Percentiles rank a stretch among this genome's conserved stretches.
Conservation (phyloP, 257 asterid species). For the Solanum boliviense region DNA sequence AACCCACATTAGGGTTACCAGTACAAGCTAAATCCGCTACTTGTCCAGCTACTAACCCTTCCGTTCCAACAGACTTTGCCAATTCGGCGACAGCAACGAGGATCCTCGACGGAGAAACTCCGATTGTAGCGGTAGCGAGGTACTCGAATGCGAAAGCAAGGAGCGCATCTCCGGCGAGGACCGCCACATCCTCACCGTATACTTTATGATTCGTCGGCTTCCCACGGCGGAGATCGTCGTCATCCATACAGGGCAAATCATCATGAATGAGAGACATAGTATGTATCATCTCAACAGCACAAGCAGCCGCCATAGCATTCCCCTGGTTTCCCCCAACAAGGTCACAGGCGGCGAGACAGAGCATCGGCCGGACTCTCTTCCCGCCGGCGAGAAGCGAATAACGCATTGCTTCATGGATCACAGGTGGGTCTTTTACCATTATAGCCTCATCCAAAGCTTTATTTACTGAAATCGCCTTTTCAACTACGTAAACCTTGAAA, state of each 20-base stretch:
- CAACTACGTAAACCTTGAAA: constrained; percentile 37
- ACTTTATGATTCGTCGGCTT: constrained; percentile 61
- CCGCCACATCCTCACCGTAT: constrained; percentile 68
- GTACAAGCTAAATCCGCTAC: constrained; percentile 47
- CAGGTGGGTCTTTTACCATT: constrained; percentile 32
- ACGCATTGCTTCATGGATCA: constrained; percentile 66
- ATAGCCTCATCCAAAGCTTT: constrained; percentile 48
- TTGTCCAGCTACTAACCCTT: constrained; percentile 83
- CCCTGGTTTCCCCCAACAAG: constrained; percentile 58
- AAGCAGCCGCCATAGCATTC: constrained; percentile 61
- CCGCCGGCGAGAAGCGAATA: constrained; percentile 69
- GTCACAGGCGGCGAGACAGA: constrained; percentile 76
- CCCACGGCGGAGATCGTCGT: constrained; percentile 75
- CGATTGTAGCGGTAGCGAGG: constrained; percentile 14
- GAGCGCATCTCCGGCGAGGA: constrained; percentile 65
- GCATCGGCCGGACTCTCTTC: constrained; percentile 62
- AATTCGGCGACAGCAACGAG: constrained; percentile 35
- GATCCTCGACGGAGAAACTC: constrained; percentile 9
- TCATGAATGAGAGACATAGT: constrained; percentile 70
- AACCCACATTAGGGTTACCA: constrained; percentile 27
- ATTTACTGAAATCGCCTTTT: constrained; percentile 39
- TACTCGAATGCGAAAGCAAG: constrained; percentile 49
- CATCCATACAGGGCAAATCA: constrained; percentile 73
- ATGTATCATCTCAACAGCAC: constrained; percentile 84
- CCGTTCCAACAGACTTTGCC: constrained; percentile 54